Conservation (phyloP, 1,284 basidiomycete genomes). For the Veloporphyrellus conicus region DNA sequence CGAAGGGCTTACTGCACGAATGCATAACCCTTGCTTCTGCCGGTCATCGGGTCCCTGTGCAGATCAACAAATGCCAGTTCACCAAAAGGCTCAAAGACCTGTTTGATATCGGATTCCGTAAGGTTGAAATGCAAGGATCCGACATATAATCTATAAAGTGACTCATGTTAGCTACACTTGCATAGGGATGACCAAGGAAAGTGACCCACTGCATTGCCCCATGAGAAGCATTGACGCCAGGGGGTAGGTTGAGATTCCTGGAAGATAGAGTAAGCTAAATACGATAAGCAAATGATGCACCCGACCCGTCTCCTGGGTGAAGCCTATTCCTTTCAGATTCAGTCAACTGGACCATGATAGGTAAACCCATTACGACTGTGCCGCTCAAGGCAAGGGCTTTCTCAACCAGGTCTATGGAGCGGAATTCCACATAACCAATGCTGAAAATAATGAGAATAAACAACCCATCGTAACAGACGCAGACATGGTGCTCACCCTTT, state of each 20-base stretch:
- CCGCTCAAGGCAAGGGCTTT: slow-evolving; percentile 87
- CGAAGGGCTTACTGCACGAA: slow-evolving; percentile 79
- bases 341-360: slow-evolving; percentile 92
- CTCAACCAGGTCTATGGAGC: slow-evolving; percentile 83
- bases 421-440: slow-evolving; percentile 97
- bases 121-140: slow-evolving; percentile 96
- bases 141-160: slow-evolving; percentile 76
- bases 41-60: slow-evolving; percentile 88
- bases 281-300: slow-evolving; percentile 11
- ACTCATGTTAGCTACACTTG: slow-evolving; percentile 18
- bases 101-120: slow-evolving; percentile 91
- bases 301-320: slow-evolving; percentile 78
- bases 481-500: slow-evolving; percentile 72
- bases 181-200: slow-evolving; percentile 14
- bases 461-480: slow-evolving; percentile 7
- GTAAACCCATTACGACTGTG: slow-evolving; percentile 95
- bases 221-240: slow-evolving; percentile 69
- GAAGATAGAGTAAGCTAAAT: slow-evolving; percentile 16
- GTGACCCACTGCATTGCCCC: slow-evolving; percentile 69
- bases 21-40: slow-evolving; percentile 95
- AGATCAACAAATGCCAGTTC: slow-evolving; percentile 97
- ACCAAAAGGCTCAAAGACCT: slow-evolving; percentile 98
- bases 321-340: slow-evolving; percentile 93
- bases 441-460: slow-evolving; percentile 36
- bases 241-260: slow-evolving; percentile 74